Evolutionary conservation across 192 early-diverging fungal genomes (phyloP), one percentile per base, ranked within the genome.

Genomic region (Tieghemiomyces parasiticus): DNA sequence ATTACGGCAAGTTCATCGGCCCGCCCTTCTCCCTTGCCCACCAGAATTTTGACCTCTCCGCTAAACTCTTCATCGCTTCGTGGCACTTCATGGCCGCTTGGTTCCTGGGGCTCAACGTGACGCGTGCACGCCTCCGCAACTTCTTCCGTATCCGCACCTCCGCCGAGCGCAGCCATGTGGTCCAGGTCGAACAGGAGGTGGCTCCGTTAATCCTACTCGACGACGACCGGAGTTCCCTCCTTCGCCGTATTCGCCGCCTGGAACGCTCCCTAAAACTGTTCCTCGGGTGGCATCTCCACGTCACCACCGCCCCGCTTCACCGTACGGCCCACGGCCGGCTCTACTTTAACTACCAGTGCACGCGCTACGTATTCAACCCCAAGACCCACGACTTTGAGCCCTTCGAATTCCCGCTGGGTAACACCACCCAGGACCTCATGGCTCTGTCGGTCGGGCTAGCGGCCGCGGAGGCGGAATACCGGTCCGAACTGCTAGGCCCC

Each of bases 331-430:
- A 63, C 35, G 78, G 78, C 28, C 73, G 74, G 49, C 68, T 67
- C 33, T 89, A 77, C 65, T 83, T 89, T 61, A 74, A 76, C 20
- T 83, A 76, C 61, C 80, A 89, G 65, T 89, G 81, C 67, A 79
- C 83, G 25, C 80, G 86, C 44, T 89, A 79, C 67, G 79, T 89
- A 12, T 85, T 75, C 64, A 71, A 82, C 63, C 67, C 71, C 1
- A 61, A 70, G 28, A 54, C 63, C n/a, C 60, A 67, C 31, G 63
- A 64, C 26, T 89, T 85, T 70, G 71, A 72, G 47, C 83, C 81
- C 24, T 79, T 71, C 63, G 55, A 62, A 29, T 81, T 78, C 59
- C 56, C 73, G 22, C 65, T 87, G 24, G 84, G 83, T 34, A 61
- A 61, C 34, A 79, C 69, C 42, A 71, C 78, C 63, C 46, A 64